Evolutionary conservation across 139 green algal genomes (phyloP).

Genomic region (Eudorina sp.): DNA sequence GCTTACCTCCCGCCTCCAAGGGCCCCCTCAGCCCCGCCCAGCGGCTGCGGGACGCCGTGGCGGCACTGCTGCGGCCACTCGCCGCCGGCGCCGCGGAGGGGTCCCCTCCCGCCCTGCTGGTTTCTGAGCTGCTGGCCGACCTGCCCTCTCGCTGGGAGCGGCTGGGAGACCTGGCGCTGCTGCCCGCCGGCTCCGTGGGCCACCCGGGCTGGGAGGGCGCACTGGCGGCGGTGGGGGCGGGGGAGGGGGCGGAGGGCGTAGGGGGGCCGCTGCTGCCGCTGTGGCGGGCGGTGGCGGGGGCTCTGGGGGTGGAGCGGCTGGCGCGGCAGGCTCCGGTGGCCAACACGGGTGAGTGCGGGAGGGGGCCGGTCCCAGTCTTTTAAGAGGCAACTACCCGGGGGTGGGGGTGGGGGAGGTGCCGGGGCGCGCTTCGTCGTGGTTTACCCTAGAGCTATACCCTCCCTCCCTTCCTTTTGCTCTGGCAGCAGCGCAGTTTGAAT

Average conservation of each 20-base stretch:
- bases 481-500: too few species aligned
- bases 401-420: too few species aligned
- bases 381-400: too few species aligned
- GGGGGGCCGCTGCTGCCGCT: background rate
- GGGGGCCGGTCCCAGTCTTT: too few species aligned
- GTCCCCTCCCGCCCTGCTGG: background rate
- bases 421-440: too few species aligned
- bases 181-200: constrained; percentile 56
- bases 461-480: too few species aligned
- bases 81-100: background rate
- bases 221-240: constrained; percentile 6
- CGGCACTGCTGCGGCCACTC: background rate
- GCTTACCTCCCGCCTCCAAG: background rate
- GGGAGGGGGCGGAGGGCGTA: background rate
- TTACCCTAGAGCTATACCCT: too few species aligned
- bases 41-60: background rate
- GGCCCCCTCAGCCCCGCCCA: constrained; percentile 21
- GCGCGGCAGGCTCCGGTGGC: constrained; percentile 67
- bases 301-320: constrained; percentile 59
- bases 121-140: constrained; percentile 56
- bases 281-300: constrained; percentile 55
- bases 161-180: constrained; percentile 75
- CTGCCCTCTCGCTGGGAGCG: constrained; percentile 73
- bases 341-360: constrained; percentile 56
- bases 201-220: constrained; percentile 31